Evolutionary conservation across 306 rosid species (phyloP).

Genomic region (Senna tora): DNA sequence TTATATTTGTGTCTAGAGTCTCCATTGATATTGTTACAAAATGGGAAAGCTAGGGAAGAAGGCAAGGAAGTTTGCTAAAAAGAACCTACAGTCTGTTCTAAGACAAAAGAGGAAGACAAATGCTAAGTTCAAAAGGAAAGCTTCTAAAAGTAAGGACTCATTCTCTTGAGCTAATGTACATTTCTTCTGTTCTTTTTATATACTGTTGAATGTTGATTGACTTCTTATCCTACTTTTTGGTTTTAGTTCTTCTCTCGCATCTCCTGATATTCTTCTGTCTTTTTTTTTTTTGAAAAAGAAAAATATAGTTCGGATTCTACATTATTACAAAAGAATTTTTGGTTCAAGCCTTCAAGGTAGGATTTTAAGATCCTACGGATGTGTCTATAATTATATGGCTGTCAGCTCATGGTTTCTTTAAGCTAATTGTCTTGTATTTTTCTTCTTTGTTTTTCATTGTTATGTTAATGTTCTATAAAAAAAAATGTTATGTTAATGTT

Average conservation of each 20-base stretch:
- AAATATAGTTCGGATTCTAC: not conserved
- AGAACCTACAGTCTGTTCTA: constrained; percentile 82
- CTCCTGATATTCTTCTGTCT: not conserved
- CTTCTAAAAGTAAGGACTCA: constrained; percentile 66
- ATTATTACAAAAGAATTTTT: not conserved
- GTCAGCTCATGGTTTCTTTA: constrained; percentile 9
- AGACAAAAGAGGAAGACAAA: constrained; percentile 70
- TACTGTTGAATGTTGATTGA: not conserved
- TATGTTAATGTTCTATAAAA: not conserved
- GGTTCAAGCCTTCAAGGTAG: not conserved
- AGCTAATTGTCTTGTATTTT: not conserved
- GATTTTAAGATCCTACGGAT: not conserved
- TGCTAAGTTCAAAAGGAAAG: constrained; percentile 77
- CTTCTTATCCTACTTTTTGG: not conserved
- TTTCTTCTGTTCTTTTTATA: not conserved
- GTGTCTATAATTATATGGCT: not conserved
- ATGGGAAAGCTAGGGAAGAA: constrained; percentile 95
- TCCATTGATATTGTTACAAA: constrained; percentile 7
- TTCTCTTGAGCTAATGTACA: not conserved
- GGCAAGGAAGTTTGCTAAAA: constrained; percentile 91
- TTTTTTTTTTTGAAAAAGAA: no score
- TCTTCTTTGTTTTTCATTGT: not conserved
- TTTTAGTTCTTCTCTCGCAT: not conserved
- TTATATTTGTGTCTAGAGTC: constrained; percentile 11
- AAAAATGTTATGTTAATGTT: not conserved